Evolutionary conservation across 2,329 filamentous ascomycete species (phyloP).

Genomic region (Aquanectria penicillioides): DNA sequence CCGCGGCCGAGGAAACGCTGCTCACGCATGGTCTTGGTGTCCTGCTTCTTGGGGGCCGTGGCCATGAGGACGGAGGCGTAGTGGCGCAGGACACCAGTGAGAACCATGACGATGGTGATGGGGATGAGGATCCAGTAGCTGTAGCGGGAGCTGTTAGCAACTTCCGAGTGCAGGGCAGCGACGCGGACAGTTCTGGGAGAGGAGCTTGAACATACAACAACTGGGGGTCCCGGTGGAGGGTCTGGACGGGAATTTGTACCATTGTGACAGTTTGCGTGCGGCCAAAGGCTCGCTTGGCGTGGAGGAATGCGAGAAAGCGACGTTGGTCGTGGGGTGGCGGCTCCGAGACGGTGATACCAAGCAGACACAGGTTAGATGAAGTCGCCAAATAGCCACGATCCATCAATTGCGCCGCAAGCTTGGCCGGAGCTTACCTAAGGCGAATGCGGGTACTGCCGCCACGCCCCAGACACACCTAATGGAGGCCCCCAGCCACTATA

Average conservation of each 20-base stretch:
- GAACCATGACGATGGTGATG: constrained; percentile 97
- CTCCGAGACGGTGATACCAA: constrained; percentile 16
- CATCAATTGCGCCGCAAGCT: constrained; percentile 19
- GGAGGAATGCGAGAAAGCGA: constrained; percentile 16
- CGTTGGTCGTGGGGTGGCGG: constrained; percentile 23
- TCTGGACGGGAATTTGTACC: constrained; percentile 88
- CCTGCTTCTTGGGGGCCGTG: constrained; percentile 82
- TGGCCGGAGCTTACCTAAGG: constrained; percentile 20
- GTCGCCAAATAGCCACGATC: constrained; percentile 25
- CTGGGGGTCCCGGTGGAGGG: constrained; percentile 98
- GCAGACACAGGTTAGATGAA: constrained; percentile 7
- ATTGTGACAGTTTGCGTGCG: constrained; percentile 58
- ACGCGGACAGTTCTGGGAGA: background rate
- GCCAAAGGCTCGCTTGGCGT: constrained; percentile 21
- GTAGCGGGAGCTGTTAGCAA: constrained; percentile 34
- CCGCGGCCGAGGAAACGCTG: constrained; percentile 86
- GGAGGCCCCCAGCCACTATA: background rate
- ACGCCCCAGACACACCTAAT: background rate
- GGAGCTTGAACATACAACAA: constrained; percentile 78
- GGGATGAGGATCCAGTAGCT: constrained; percentile 99
- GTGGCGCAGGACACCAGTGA: constrained; percentile 95
- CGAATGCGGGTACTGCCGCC: constrained; percentile 1
- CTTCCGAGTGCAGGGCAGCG: background rate
- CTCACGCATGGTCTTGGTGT: constrained; percentile 81
- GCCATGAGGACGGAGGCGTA: constrained; percentile 95